Evolutionary conservation across 1,139 yeast genomes (phyloP).

Genomic region (Suhomyces bribrorum): DNA sequence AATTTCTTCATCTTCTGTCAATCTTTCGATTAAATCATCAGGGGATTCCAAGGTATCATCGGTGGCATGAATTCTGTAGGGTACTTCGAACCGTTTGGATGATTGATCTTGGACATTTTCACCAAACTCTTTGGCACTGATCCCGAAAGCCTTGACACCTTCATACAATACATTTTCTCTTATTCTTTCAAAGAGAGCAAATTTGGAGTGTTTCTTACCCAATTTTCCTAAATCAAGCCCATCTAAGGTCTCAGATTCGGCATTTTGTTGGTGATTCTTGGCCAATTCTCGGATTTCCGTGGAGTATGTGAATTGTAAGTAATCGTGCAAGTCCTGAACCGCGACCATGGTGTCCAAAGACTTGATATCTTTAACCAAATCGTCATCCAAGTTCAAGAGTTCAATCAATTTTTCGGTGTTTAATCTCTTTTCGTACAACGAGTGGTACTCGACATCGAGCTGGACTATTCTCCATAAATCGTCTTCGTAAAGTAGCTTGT

Average conservation of each 20-base stretch:
- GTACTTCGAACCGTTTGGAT: constrained; percentile 44
- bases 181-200: constrained; percentile 73
- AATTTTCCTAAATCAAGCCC: constrained; percentile 14
- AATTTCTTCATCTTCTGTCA: constrained; percentile 55
- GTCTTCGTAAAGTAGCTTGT: constrained; percentile 67
- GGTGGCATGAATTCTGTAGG: constrained; percentile 69
- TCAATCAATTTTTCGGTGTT: constrained; percentile 61
- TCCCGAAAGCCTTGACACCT: constrained; percentile 73
- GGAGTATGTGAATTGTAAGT: constrained; percentile 77
- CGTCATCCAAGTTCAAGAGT: constrained; percentile 58
- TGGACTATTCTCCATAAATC: constrained; percentile 91
- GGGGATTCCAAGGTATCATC: constrained; percentile 75
- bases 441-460: constrained; percentile 86
- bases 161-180: constrained; percentile 66
- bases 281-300: constrained; percentile 58
- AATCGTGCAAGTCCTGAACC: constrained; percentile 85
- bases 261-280: constrained; percentile 23
- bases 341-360: constrained; percentile 72
- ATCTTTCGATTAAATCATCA: constrained; percentile 57
- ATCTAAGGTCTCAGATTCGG: constrained; percentile 16
- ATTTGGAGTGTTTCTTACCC: constrained; percentile 69
- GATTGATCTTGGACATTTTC: constrained; percentile 74
- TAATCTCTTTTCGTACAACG: constrained; percentile 73
- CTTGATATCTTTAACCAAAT: constrained; percentile 54
- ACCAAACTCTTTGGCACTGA: constrained; percentile 76